Evolutionary conservation across 2,329 filamentous ascomycete species (phyloP), one percentile per base, ranked within the genome.

Genomic region (Penicillium sp.): DNA sequence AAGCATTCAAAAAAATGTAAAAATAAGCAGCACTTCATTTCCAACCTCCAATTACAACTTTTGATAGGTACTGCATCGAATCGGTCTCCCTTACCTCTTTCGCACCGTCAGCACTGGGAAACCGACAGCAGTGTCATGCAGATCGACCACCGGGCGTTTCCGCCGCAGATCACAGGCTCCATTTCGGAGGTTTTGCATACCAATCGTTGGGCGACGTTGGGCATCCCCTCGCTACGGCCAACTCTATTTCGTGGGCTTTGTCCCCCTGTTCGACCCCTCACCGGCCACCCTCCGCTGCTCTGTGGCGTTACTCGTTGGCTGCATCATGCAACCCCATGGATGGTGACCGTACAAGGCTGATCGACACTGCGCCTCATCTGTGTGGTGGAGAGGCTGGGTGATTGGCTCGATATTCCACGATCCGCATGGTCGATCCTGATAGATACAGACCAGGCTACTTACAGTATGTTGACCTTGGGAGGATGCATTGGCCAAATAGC

Each of bases 391-490:
- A 62, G 60, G 27, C 7, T 16, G 47, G 49, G 31, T 65, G 59
- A 70, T 72, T 70, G 68, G 69, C 58, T 59, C 57, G 46, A 66
- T 67, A 71, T 67, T 69, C 62, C 62, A 67, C 69, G 66, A 68
- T 60, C 49, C 52, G 53, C 55, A 52, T 58, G 31, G 37, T 26
- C 39, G 45, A 52, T 51, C 46, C 51, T 26, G 37, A 19, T 13
- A 37, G 58, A 59, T 50, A 55, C 49, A 59, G 42, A 42, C 33
- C 42, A 29, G 23, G 46, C 13, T 16, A 29, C 27, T 10, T 29
- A 29, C 27, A 29, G 27, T 29, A 29, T 13, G 29, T 48, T 25
- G 14, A 42, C 23, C 31, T 52, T 29, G 8, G 5, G 10, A 8
- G 23, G 29, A 11, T 48, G 26, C 25, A 27, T n/a, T 23, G 21